Percentiles rank a stretch among this genome's conserved stretches.
phyloP scores from a whole-genome alignment of 2,329 filamentous ascomycete species.

The Zarea fungicola region DNA sequence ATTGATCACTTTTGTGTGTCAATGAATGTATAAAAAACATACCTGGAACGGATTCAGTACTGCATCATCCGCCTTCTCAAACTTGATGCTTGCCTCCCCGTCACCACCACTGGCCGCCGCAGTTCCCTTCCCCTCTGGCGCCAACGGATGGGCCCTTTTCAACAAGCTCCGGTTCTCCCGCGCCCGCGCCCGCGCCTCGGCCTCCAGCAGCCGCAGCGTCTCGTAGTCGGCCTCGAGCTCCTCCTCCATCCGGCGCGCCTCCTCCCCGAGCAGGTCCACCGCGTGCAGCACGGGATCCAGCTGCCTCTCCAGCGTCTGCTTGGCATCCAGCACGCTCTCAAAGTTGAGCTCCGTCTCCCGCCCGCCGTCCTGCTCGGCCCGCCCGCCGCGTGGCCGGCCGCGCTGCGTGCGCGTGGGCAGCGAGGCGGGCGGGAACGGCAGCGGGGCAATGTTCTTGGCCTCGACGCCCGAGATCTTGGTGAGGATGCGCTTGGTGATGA shows the following conservation, averaged over 20 bases:
- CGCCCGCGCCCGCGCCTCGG: conserved; percentile 51
- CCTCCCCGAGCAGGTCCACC: conserved; percentile 53
- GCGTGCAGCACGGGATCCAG: conserved; percentile 60
- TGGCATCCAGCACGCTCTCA: conserved; percentile 58
- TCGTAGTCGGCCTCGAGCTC: conserved; percentile 53
- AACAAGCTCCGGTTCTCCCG: conserved; percentile 44
- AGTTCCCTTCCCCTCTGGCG: conserved; percentile 32
- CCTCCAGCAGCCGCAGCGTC: conserved; percentile 44
- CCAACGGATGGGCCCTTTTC: conserved; percentile 46
- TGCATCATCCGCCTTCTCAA: conserved; percentile 14
- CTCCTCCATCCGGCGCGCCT: conserved; percentile 51
- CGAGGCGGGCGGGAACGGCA: conserved; percentile 60
- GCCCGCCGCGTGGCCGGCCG: conserved; percentile 13
- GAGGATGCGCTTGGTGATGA: conserved; percentile 50
- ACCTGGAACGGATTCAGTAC: conserved; percentile 26
- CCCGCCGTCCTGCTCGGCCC: conserved; percentile 32
- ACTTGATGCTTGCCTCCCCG: conserved; percentile 14
- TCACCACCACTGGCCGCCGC: background rate
- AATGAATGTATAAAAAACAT: no score
- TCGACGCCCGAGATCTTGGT: conserved; percentile 40
- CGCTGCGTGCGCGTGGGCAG: conserved; percentile 19
- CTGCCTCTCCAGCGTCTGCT: conserved; percentile 49
- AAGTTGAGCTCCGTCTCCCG: conserved; percentile 60
- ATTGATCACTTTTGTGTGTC: no score
- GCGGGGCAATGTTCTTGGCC: conserved; percentile 28